phyloP scores from a whole-genome alignment of 208 protist species.

The Acanthamoeba triangularis region DNA sequence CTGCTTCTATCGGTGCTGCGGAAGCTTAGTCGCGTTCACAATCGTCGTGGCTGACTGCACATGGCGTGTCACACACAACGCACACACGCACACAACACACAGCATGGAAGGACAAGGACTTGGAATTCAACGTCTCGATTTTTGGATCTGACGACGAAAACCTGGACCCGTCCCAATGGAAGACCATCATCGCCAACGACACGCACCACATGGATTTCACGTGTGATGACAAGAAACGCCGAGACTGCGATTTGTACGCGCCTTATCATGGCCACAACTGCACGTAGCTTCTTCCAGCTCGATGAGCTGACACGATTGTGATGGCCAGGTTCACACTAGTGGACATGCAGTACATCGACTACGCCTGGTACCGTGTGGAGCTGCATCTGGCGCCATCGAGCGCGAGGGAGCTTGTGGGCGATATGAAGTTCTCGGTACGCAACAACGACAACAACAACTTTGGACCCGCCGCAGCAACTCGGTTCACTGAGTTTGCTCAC shows the following conservation, averaged over 20 bases:
- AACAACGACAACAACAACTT: not conserved
- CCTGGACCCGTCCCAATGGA: not conserved
- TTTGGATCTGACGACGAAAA: constrained; percentile 9
- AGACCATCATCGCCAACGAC: constrained; percentile 26
- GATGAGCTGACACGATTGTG: no score
- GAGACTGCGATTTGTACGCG: not conserved
- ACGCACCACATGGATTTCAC: constrained; percentile 22
- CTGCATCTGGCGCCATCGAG: not conserved
- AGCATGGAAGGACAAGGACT: constrained; percentile 39
- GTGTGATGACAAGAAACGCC: not conserved
- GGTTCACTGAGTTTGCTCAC: no score
- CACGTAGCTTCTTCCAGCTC: no score
- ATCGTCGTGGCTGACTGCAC: no score
- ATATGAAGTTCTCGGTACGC: constrained; percentile 74
- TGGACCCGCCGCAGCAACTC: not conserved
- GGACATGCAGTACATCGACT: constrained; percentile 73
- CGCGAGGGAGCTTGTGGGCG: not conserved
- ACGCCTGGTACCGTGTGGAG: constrained; percentile 34
- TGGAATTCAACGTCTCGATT: constrained; percentile 30
- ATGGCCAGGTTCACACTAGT: constrained; percentile 46
- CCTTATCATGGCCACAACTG: not conserved
- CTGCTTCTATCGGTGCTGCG: not conserved
- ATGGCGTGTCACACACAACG: no score
- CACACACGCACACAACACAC: not conserved
- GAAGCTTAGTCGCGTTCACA: no score